Percentiles rank a stretch among this genome's conserved stretches.
Evolutionary conservation across 495 filamentous ascomycete species (phyloP).

Genomic region (Aeminium ludgeri): DNA sequence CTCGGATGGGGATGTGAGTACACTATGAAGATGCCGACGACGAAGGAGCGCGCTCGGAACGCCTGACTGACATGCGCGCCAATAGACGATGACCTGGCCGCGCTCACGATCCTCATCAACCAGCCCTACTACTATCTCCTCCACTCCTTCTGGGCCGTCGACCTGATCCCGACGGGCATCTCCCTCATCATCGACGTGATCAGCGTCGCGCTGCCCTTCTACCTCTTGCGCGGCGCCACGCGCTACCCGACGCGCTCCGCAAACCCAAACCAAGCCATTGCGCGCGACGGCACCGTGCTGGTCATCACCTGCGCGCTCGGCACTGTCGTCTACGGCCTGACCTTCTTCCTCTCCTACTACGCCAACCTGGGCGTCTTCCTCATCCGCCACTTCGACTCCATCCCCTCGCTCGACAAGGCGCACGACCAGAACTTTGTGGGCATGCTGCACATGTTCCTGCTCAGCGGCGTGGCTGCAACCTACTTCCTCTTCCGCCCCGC

Average conservation of each 20-base stretch:
- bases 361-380: slow-evolving; percentile 48
- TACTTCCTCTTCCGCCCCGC: slow-evolving; percentile 61
- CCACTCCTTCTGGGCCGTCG: slow-evolving; percentile 53
- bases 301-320: slow-evolving; percentile 47
- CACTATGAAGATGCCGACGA: background rate
- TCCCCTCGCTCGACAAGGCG: slow-evolving; percentile 46
- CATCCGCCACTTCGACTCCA: slow-evolving; percentile 49
- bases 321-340: slow-evolving; percentile 43
- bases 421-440: slow-evolving; percentile 37
- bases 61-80: background rate
- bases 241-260: slow-evolving; percentile 40
- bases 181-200: slow-evolving; percentile 47
- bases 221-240: slow-evolving; percentile 46
- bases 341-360: slow-evolving; percentile 36
- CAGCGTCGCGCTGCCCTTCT: slow-evolving; percentile 52
- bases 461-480: slow-evolving; percentile 48
- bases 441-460: slow-evolving; percentile 39
- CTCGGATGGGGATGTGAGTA: slow-evolving; percentile 48
- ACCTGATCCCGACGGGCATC: slow-evolving; percentile 35
- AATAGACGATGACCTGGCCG: slow-evolving; percentile 49
- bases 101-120: slow-evolving; percentile 51
- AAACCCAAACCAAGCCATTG: slow-evolving; percentile 50
- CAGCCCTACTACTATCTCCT: slow-evolving; percentile 55
- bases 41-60: background rate
- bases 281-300: slow-evolving; percentile 46